Evolutionary conservation across 73 alveolate genomes (phyloP).

Genomic region (Tetrahymena elliotti): DNA sequence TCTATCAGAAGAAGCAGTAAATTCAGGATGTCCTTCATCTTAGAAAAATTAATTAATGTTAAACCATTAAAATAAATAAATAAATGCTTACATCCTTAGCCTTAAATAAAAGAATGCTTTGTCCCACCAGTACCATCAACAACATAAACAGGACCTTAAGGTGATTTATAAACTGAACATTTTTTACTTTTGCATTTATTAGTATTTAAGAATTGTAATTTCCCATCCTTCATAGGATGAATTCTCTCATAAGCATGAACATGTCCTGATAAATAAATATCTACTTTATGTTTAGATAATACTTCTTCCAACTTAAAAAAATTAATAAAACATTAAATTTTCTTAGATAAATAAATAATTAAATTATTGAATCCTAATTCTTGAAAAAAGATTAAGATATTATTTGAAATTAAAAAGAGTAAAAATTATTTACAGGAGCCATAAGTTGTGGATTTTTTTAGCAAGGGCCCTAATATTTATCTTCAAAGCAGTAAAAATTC

Average conservation of each 20-base stretch:
- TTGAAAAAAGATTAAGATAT: too few species aligned
- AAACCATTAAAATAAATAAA: background rate
- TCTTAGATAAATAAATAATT: too few species aligned
- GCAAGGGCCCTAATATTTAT: background rate
- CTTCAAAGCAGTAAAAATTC: background rate
- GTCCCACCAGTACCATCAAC: background rate
- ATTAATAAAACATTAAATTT: too few species aligned
- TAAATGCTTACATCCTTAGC: background rate
- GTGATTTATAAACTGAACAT: background rate
- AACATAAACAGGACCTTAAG: background rate
- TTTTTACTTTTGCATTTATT: background rate
- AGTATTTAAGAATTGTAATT: background rate
- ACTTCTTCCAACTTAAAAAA: background rate
- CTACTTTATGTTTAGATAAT: background rate
- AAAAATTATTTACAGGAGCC: background rate
- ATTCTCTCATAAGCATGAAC: background rate
- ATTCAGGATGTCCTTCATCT: background rate
- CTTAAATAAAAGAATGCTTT: background rate
- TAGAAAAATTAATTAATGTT: background rate
- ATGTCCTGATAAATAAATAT: background rate
- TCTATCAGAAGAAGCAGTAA: background rate
- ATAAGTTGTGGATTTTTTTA: background rate
- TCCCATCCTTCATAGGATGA: background rate
- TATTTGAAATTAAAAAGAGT: too few species aligned
- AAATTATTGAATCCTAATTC: too few species aligned